These are phyloP conservation scores for Elongisporangium prolatum DNA, from an alignment of 352 stramenopile genomes.

Conservation along the genomic window DNA sequence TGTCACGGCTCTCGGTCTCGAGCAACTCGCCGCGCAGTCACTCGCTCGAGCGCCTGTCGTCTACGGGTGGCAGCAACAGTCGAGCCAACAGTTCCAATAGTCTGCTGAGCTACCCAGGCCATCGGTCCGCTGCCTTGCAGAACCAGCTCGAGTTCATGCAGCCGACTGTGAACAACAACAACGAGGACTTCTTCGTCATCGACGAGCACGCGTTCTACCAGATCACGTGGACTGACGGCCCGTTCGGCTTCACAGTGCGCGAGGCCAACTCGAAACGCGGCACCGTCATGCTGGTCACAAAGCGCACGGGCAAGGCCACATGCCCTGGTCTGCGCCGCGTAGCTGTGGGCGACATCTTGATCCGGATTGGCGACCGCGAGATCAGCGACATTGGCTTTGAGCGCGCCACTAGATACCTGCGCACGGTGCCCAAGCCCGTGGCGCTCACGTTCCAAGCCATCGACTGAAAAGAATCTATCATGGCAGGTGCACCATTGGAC, in stretches of 20 bases:
- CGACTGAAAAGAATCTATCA: conserved; percentile 17
- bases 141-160: conserved; percentile 15
- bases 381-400: conserved; percentile 71
- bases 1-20: background rate
- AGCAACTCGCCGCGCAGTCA: conserved; percentile 6
- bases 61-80: conserved; percentile 3
- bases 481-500: background rate
- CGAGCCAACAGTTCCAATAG: conserved; percentile 13
- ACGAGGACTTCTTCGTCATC: conserved; percentile 55
- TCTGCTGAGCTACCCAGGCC: background rate
- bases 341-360: conserved; percentile 69
- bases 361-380: conserved; percentile 73
- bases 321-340: conserved; percentile 71
- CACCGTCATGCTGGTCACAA: conserved; percentile 73
- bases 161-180: conserved; percentile 9
- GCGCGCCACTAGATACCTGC: conserved; percentile 61
- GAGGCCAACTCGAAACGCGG: conserved; percentile 65
- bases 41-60: background rate
- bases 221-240: conserved; percentile 76
- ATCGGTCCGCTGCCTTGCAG: background rate
- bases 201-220: conserved; percentile 71
- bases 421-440: conserved; percentile 71
- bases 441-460: conserved; percentile 76
- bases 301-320: conserved; percentile 70
- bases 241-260: conserved; percentile 78